Evolutionary conservation across 352 stramenopile species (phyloP), one percentile per base, ranked within the genome.

Genomic region (Elongisporangium anandrum): DNA sequence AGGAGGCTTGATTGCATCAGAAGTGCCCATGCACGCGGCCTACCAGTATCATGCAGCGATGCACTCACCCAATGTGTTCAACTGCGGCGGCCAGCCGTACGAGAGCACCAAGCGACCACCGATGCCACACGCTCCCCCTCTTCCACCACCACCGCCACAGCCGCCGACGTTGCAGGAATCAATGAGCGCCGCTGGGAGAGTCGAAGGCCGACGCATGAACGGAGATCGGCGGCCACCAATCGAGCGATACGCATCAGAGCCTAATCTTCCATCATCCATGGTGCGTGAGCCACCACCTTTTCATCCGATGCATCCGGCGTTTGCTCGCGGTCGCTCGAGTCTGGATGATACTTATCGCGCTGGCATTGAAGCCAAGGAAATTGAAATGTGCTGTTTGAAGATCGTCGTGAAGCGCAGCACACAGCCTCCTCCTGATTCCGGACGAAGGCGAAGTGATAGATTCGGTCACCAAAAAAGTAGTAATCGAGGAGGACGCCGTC

Each of bases 381-480:
- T 84, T 15, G 52, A 77, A 16, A 66, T 75, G 51, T 79, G 74
- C 54, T 54, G 75, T 45, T 67, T 78, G 20, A 79, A 79, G 34
- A 55, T 84, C 38, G 54, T 66, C 38, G 56, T 84, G 8, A 75
- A 72, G 29, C 23, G 29, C 6, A 41, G 29, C 29, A 41, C 29
- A 13, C 4, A 41, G 9, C 29, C 29, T 41, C 29, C 29, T 8
- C 9, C 29, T 13, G 29, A 65, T 10, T 52, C 52, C 23, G 41
- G 48, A 22, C 19, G 55, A 52, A 29, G 50, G 8, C 45, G 55
- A 8, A 29, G 47, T 56, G 62, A 20, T 5, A 39, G 17, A 16
- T 56, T 50, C 53, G 59, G 56, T 9, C 15, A 48, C 26, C 39
- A 60, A 29, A 61, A 49, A 26, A 47, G 17, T 8, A 41, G 49